These are phyloP conservation scores for Neopestalotiopsis sp. DNA, from an alignment of 2,329 filamentous ascomycete genomes.

Conservation along the genomic window DNA sequence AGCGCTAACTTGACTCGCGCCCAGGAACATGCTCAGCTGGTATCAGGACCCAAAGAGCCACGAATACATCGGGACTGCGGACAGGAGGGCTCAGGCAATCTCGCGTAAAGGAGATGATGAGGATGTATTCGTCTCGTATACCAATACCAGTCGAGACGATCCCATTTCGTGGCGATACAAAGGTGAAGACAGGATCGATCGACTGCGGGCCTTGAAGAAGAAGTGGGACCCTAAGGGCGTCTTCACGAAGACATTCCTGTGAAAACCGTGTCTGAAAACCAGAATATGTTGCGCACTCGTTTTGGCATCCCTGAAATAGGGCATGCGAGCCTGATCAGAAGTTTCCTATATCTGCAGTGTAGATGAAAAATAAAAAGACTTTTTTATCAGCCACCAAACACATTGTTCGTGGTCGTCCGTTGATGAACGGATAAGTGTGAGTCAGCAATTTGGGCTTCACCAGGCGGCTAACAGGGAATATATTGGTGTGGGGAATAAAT, in stretches of 20 bases:
- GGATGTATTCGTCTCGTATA: background rate
- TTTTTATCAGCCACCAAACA: no score
- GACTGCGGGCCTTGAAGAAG: background rate
- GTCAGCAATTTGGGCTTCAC: no score
- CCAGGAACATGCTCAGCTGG: conserved; percentile 13
- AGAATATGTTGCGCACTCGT: no score
- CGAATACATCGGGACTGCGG: background rate
- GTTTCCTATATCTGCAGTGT: no score
- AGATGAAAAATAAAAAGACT: no score
- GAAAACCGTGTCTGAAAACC: no score
- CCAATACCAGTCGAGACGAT: background rate
- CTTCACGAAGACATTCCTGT: background rate
- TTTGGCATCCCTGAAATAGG: no score
- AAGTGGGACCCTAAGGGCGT: background rate
- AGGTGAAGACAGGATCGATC: background rate
- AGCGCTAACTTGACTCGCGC: background rate
- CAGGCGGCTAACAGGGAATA: no score
- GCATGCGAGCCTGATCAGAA: no score
- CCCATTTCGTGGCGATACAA: background rate
- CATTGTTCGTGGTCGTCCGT: no score
- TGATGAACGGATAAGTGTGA: no score
- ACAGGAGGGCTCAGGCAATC: background rate
- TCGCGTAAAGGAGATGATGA: background rate
- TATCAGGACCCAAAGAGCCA: background rate
- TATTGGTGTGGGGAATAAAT: no score